Conservation (phyloP, 306 rosid genomes). For the Geum urbanum region DNA sequence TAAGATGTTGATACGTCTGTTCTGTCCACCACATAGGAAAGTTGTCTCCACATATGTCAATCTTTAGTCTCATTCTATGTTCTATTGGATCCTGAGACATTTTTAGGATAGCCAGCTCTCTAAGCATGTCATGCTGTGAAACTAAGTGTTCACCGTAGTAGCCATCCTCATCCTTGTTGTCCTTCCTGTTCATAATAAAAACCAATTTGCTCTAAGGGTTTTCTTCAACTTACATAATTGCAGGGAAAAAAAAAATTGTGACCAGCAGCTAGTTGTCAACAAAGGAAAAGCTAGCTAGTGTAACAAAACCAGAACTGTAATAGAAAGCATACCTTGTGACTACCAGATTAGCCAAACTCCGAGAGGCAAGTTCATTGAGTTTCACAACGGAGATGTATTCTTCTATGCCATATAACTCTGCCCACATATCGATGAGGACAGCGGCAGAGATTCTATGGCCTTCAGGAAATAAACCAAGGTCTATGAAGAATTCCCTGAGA, state of each 20-base stretch:
- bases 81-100: constrained; percentile 22
- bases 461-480: constrained; percentile 61
- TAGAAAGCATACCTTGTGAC: background rate
- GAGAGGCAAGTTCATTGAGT: constrained; percentile 28
- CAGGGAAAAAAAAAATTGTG: background rate
- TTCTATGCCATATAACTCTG: constrained; percentile 35
- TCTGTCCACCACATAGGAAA: constrained; percentile 50
- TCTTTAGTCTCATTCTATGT: constrained; percentile 34
- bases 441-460: constrained; percentile 48
- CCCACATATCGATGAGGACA: constrained; percentile 60
- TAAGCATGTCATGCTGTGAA: constrained; percentile 44
- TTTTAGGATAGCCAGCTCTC: constrained; percentile 42
- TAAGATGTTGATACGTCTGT: constrained; percentile 26
- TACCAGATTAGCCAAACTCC: constrained; percentile 35
- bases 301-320: constrained; percentile 29
- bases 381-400: constrained; percentile 41
- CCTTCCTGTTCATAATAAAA: constrained; percentile 26
- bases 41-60: constrained; percentile 36
- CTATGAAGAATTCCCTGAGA: constrained; percentile 51
- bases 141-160: constrained; percentile 40
- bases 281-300: constrained; percentile 23
- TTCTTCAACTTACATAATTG: background rate
- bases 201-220: background rate
- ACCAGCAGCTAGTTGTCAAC: constrained; percentile 12
- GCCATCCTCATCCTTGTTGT: constrained; percentile 21